Evolutionary conservation across 805 yeast species (phyloP), one percentile per base, ranked within the genome.

Genomic region (Pichia gijzeniarum): DNA sequence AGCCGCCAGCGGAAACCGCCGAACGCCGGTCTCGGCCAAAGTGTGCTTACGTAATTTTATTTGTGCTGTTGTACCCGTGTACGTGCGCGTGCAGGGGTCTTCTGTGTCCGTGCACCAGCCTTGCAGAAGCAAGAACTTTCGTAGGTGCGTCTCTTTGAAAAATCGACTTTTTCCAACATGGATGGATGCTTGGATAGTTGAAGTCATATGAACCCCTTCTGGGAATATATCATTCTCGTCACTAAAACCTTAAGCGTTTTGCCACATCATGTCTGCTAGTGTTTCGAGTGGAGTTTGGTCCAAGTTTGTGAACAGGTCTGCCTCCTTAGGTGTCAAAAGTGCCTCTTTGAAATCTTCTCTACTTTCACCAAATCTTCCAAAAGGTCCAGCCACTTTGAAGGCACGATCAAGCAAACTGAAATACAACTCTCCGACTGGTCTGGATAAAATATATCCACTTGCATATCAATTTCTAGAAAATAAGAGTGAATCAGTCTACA

Each of bases 391-490:
- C 10, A 72, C 83, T 16, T 55, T 80, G 21, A 70, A 65, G 47
- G 64, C 69, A 43, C 59, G 66, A 38, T 56, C 65, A 37, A 71
- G 65, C 50, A 72, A 73, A 58, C 49, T 62, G 32, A 69, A 77
- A 48, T 88, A 89, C 65, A 71, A 69, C 43, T 71, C 91, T 2
- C 95, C 95, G 10, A 67, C 62, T 37, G 83, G 80, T 2, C 71
- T 89, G 37, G 78, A 83, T 50, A 85, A 80, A 31, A 83, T 86
- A 1, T 89, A 86, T 63, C 78, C 82, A 44, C 60, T 73, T 38
- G 86, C 95, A 8, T 78, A 83, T 57, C 72, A 77, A 22, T 56
- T 78, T 21, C 65, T 89, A 48, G 60, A 68, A 39, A 63, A 74
- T 27, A 71, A 84, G 21, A 71, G 75, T 44, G 64, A 62, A 31